Percentiles rank a stretch among this genome's conserved stretches.
These are phyloP conservation scores for Mortierella antarctica DNA, from an alignment of 192 early-diverging fungal species.

Conservation along the genomic window DNA sequence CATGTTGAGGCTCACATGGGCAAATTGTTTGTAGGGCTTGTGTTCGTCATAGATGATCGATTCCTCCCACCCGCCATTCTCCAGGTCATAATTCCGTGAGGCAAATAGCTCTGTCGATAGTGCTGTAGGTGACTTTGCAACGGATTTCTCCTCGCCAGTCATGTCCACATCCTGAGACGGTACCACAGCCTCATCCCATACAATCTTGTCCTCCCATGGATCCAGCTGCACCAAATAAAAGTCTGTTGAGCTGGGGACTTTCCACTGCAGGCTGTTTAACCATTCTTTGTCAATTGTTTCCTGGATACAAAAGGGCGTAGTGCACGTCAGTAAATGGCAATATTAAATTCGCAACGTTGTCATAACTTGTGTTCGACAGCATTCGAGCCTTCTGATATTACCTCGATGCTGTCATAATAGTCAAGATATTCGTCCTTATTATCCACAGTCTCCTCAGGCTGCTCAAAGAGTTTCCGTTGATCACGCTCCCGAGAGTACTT, in stretches of 20 bases:
- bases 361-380: neutral
- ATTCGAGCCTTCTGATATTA: neutral
- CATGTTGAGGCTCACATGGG: conserved; percentile 68
- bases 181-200: conserved; percentile 74
- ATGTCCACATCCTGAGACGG: conserved; percentile 8
- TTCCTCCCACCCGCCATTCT: conserved; percentile 77
- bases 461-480: conserved; percentile 26
- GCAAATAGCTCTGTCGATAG: conserved; percentile 21
- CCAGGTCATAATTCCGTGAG: conserved; percentile 68
- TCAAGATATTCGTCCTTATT: conserved; percentile 10
- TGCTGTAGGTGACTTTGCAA: too few relatives aligned
- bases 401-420: conserved; percentile 27
- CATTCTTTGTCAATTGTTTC: conserved; percentile 29
- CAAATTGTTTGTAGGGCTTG: conserved; percentile 61
- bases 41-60: conserved; percentile 86
- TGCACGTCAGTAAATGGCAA: neutral
- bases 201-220: conserved; percentile 84
- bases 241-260: conserved; percentile 54
- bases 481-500: conserved; percentile 23
- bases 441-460: conserved; percentile 25
- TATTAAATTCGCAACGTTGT: neutral
- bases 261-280: conserved; percentile 35
- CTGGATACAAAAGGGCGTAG: neutral
- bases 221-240: conserved; percentile 80
- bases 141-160: neutral